A percentile compares a stretch with the other conserved stretches of the same genome.
phyloP scores from a whole-genome alignment of 176 grass and related monocot genomes.

The Musa itinerans region DNA sequence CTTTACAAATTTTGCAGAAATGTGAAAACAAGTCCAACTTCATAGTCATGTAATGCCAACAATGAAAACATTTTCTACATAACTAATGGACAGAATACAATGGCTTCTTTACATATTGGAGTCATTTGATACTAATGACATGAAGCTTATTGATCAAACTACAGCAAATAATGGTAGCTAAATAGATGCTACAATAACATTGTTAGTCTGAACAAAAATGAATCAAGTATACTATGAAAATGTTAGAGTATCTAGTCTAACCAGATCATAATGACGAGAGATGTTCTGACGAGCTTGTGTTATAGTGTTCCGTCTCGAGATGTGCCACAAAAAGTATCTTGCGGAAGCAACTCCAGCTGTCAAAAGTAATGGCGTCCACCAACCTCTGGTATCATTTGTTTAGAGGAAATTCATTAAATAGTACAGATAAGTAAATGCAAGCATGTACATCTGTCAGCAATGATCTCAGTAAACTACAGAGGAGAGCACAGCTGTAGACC shows the following conservation, averaged over 20 bases:
- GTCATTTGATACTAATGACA: too few species aligned
- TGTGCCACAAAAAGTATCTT: constrained; percentile 71
- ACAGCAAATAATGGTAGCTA: too few species aligned
- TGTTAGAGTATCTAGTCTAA: constrained; percentile 13
- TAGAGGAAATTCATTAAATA: neutral
- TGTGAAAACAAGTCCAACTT: too few species aligned
- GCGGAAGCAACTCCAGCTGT: constrained; percentile 66
- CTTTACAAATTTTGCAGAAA: too few species aligned
- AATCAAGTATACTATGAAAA: neutral
- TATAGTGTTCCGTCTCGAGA: constrained; percentile 59
- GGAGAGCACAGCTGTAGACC: constrained; percentile 12
- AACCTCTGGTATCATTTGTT: constrained; percentile 39
- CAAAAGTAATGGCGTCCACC: constrained; percentile 76
- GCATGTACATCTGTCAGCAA: neutral
- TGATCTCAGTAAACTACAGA: neutral
- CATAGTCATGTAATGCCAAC: too few species aligned
- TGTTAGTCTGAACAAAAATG: neutral
- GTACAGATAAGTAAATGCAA: neutral
- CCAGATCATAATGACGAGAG: constrained; percentile 87
- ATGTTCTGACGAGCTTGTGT: constrained; percentile 77
- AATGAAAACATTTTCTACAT: too few species aligned
- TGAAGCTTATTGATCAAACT: too few species aligned
- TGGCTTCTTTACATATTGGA: too few species aligned
- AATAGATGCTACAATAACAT: too few species aligned
- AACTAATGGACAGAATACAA: too few species aligned